These are phyloP conservation scores for Pseudogymnoascus sp. DNA, from an alignment of 2,329 filamentous ascomycete species.

Conservation along the genomic window DNA sequence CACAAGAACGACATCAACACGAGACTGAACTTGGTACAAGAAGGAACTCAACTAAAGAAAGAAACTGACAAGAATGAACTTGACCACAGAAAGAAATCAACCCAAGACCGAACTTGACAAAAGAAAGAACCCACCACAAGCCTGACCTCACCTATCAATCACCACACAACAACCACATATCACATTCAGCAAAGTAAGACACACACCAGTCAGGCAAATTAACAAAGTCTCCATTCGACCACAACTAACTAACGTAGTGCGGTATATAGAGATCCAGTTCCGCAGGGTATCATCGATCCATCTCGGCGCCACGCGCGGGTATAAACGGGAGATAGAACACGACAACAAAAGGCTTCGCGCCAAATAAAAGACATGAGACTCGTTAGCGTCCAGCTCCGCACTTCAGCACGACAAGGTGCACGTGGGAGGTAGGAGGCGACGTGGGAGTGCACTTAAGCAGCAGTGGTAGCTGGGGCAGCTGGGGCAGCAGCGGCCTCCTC, in stretches of 20 bases:
- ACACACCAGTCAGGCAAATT: neutral
- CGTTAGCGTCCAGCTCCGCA: neutral
- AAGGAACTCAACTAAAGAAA: neutral
- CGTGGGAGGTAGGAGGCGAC: neutral
- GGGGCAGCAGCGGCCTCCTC: constrained; percentile 11
- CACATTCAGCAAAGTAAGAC: neutral
- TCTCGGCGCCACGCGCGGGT: constrained; percentile 4
- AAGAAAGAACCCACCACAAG: neutral
- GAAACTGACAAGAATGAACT: neutral
- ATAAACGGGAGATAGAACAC: constrained; percentile 8
- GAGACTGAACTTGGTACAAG: neutral
- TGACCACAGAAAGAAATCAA: neutral
- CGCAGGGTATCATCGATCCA: constrained; percentile 7
- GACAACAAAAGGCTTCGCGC: constrained; percentile 6
- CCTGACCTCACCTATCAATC: neutral
- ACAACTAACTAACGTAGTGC: constrained; percentile 1
- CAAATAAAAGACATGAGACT: neutral
- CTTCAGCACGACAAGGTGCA: neutral
- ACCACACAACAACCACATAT: neutral
- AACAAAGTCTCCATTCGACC: neutral
- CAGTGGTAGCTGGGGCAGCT: constrained; percentile 16
- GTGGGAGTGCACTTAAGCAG: constrained; percentile 6
- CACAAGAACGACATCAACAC: neutral
- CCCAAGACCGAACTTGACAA: neutral
- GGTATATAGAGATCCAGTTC: constrained; percentile 2